phyloP scores from a whole-genome alignment of 192 early-diverging fungal species.

The Linderina pennispora region DNA sequence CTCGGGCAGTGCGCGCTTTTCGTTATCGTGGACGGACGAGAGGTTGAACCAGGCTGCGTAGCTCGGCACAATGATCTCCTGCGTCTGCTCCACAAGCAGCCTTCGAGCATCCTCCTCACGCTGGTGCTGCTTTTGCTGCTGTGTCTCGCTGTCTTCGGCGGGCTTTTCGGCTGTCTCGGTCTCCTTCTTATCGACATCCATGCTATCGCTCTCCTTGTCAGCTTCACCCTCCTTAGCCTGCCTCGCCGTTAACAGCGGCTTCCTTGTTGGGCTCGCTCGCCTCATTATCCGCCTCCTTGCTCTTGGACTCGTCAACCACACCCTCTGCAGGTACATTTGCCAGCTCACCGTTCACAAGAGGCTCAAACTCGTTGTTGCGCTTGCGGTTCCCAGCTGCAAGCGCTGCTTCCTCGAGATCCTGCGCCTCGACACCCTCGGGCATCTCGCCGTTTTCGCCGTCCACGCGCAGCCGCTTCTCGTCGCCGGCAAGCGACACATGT shows the following conservation, averaged over 20 bases:
- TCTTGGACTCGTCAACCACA: slow-evolving; percentile 1
- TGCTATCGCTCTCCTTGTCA: slow-evolving; percentile 8
- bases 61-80: slow-evolving; percentile 72
- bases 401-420: slow-evolving; percentile 12
- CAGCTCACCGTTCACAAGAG: slow-evolving; percentile 26
- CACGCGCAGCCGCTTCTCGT: slow-evolving; percentile 18
- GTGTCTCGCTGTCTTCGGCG: background rate
- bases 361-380: slow-evolving; percentile 38
- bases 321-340: slow-evolving; percentile 16
- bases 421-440: slow-evolving; percentile 14
- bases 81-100: slow-evolving; percentile 61
- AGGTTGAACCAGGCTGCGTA: slow-evolving; percentile 94
- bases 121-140: slow-evolving; percentile 26
- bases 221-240: slow-evolving; percentile 3
- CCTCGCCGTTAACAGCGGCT: no score
- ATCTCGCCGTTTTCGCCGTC: slow-evolving; percentile 15
- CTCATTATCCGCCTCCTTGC: slow-evolving; percentile 2
- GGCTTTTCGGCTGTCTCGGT: slow-evolving; percentile 7
- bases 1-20: slow-evolving; percentile 85
- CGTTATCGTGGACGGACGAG: slow-evolving; percentile 74
- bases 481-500: slow-evolving; percentile 27
- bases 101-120: slow-evolving; percentile 63
- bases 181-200: slow-evolving; percentile 17
- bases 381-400: slow-evolving; percentile 4
- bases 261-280: slow-evolving; percentile 1